These are phyloP conservation scores for Austropuccinia psidii DNA, from an alignment of 1,284 basidiomycete species.

Conservation along the genomic window DNA sequence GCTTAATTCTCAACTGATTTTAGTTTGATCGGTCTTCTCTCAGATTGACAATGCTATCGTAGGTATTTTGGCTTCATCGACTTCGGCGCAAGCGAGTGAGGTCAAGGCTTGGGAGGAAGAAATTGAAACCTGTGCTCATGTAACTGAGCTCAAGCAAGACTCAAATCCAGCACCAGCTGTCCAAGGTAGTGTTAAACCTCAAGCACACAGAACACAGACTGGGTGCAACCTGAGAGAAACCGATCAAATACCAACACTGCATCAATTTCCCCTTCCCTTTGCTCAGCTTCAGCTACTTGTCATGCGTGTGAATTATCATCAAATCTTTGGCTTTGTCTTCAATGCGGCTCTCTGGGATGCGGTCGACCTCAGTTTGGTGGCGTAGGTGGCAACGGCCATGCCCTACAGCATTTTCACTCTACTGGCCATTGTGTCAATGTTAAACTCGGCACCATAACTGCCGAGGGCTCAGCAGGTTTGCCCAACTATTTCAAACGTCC, in stretches of 20 bases:
- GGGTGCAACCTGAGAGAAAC: background rate
- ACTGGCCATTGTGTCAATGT: slow-evolving; percentile 77
- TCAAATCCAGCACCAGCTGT: slow-evolving; percentile 51
- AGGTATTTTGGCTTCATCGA: slow-evolving; percentile 71
- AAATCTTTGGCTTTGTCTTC: slow-evolving; percentile 92
- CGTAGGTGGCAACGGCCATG: slow-evolving; percentile 80
- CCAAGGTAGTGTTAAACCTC: slow-evolving; percentile 49
- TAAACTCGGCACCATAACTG: slow-evolving; percentile 93
- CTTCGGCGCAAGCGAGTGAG: slow-evolving; percentile 82
- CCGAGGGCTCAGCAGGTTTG: slow-evolving; percentile 79
- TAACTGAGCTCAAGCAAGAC: slow-evolving; percentile 65
- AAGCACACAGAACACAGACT: slow-evolving; percentile 39
- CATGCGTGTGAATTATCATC: slow-evolving; percentile 68
- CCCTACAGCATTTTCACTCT: slow-evolving; percentile 68
- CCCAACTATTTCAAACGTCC: background rate
- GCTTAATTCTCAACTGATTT: background rate
- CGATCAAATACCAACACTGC: slow-evolving; percentile 40
- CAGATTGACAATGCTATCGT: slow-evolving; percentile 55
- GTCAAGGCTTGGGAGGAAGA: slow-evolving; percentile 99
- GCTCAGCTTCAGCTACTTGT: slow-evolving; percentile 67
- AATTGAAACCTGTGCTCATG: slow-evolving; percentile 77
- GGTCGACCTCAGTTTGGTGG: slow-evolving; percentile 83
- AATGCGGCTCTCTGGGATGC: slow-evolving; percentile 89
- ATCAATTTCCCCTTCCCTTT: slow-evolving; percentile 15
- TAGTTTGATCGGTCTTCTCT: background rate